phyloP scores from a whole-genome alignment of 2,329 filamentous ascomycete species.

The Rhexocercosporidium sp. region DNA sequence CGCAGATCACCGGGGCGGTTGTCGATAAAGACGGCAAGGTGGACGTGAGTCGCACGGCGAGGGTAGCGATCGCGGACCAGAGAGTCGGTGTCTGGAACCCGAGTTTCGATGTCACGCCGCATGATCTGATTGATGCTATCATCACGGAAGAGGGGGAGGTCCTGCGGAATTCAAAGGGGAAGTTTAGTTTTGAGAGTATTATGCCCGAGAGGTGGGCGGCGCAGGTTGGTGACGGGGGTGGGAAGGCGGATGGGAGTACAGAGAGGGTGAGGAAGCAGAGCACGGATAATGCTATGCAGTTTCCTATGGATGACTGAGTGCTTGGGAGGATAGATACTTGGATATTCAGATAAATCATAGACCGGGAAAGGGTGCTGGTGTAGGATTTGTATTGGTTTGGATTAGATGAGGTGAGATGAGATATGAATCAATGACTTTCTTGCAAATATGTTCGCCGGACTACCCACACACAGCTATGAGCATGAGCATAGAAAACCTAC shows the following conservation, averaged over 20 bases:
- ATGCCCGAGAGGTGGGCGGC: slow-evolving; percentile 59
- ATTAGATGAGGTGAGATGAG: not conserved
- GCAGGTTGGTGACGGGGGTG: slow-evolving; percentile 11
- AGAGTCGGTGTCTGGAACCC: slow-evolving; percentile 94
- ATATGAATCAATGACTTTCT: not conserved
- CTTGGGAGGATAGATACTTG: not conserved
- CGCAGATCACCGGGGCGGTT: slow-evolving; percentile 79
- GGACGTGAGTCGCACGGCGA: slow-evolving; percentile 66
- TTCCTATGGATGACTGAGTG: slow-evolving; percentile 15
- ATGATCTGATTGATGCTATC: slow-evolving; percentile 87
- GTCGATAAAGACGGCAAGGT: slow-evolving; percentile 67
- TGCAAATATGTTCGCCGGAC: too few species aligned
- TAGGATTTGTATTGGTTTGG: not conserved
- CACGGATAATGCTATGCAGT: slow-evolving; percentile 18
- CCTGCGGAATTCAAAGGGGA: slow-evolving; percentile 73
- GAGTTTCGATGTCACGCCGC: slow-evolving; percentile 93
- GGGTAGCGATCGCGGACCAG: slow-evolving; percentile 78
- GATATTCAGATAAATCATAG: not conserved
- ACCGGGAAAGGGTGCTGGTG: not conserved
- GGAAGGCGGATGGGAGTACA: not conserved
- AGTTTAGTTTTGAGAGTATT: slow-evolving; percentile 67
- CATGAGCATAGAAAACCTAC: too few species aligned
- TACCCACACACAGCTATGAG: too few species aligned
- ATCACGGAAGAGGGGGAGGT: slow-evolving; percentile 92
- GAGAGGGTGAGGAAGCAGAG: slow-evolving; percentile 10